These are phyloP conservation scores for Suillus luteus DNA, from an alignment of 768 basidiomycete genomes.

Conservation along the genomic window DNA sequence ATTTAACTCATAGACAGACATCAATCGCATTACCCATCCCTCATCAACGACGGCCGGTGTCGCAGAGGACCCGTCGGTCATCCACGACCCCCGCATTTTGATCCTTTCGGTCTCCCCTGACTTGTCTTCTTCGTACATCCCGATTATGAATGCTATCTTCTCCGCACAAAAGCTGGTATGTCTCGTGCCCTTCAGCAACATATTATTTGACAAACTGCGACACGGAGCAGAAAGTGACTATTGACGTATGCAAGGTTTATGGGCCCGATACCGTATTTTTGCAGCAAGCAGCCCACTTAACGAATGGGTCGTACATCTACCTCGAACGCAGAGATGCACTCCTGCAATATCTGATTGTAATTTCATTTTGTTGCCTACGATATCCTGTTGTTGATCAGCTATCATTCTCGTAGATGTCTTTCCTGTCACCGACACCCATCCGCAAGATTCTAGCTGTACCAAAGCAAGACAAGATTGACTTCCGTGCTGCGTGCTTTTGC, in stretches of 20 bases:
- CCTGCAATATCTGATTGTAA: slow-evolving; percentile 88
- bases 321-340: slow-evolving; percentile 79
- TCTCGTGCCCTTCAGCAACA: slow-evolving; percentile 14
- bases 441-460: slow-evolving; percentile 81
- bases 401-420: slow-evolving; percentile 71
- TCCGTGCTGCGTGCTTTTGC: slow-evolving; percentile 98
- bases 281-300: slow-evolving; percentile 95
- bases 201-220: not conserved
- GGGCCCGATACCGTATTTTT: slow-evolving; percentile 92
- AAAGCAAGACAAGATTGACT: slow-evolving; percentile 94
- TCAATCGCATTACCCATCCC: slow-evolving; percentile 55
- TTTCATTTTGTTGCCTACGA: slow-evolving; percentile 22
- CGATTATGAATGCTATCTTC: slow-evolving; percentile 99
- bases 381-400: slow-evolving; percentile 8
- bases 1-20: slow-evolving; percentile 53
- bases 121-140: slow-evolving; percentile 88
- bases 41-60: slow-evolving; percentile 30
- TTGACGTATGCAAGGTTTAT: slow-evolving; percentile 93
- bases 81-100: slow-evolving; percentile 59
- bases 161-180: slow-evolving; percentile 95
- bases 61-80: slow-evolving; percentile 34
- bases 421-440: slow-evolving; percentile 67
- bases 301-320: slow-evolving; percentile 90
- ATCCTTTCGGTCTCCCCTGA: slow-evolving; percentile 93
- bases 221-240: slow-evolving; percentile 79